phyloP scores from a whole-genome alignment of 495 filamentous ascomycete genomes.

The Aspergillus baeticus region DNA sequence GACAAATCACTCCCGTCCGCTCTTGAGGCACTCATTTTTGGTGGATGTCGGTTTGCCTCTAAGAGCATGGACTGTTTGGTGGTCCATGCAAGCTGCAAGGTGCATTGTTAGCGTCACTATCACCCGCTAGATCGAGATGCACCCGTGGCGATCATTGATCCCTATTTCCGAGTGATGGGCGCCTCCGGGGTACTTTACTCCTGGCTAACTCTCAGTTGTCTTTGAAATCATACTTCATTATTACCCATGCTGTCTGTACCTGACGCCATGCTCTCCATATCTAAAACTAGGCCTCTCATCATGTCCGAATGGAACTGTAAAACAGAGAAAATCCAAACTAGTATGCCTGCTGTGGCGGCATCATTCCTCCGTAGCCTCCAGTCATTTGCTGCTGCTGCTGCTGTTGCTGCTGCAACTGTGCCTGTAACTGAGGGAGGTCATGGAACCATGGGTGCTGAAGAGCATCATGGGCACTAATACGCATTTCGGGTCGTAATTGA shows the following conservation, averaged over 20 bases:
- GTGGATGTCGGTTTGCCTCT: not conserved
- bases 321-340: slow-evolving; percentile 17
- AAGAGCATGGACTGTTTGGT: slow-evolving; percentile 5
- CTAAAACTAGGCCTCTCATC: slow-evolving; percentile 34
- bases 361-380: slow-evolving; percentile 42
- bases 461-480: slow-evolving; percentile 80
- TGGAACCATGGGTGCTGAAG: slow-evolving; percentile 89
- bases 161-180: not conserved
- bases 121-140: not conserved
- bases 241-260: slow-evolving; percentile 25
- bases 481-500: slow-evolving; percentile 87
- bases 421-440: slow-evolving; percentile 54
- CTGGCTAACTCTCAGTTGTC: slow-evolving; percentile 1
- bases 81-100: slow-evolving; percentile 12
- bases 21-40: no score
- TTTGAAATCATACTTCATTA: slow-evolving; percentile 5
- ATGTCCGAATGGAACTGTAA: slow-evolving; percentile 20
- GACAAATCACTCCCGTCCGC: no score
- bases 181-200: not conserved
- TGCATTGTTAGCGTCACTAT: not conserved
- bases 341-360: slow-evolving; percentile 40
- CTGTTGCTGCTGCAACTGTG: slow-evolving; percentile 47
- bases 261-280: slow-evolving; percentile 39
- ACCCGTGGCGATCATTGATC: not conserved
- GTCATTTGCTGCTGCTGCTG: slow-evolving; percentile 40